Conservation (phyloP, 2,329 filamentous ascomycete species). For the Myotisia sp. region DNA sequence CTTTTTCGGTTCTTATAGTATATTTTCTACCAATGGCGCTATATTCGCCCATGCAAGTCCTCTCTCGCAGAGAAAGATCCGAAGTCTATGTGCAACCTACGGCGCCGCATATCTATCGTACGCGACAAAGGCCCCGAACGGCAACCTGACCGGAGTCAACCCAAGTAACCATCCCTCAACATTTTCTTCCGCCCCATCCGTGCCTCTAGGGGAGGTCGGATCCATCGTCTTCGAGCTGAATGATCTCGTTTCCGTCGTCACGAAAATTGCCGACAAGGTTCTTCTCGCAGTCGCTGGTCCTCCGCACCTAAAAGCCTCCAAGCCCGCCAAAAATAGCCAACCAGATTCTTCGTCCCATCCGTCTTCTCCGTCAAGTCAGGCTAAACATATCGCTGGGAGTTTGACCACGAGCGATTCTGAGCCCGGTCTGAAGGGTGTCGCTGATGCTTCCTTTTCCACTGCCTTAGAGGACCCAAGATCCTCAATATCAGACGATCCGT, state of each 20-base stretch:
- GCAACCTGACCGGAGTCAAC: conserved; percentile 31
- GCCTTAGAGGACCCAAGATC: conserved; percentile 6
- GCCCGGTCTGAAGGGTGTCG: conserved; percentile 5
- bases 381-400: background rate
- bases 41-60: conserved; percentile 31
- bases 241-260: conserved; percentile 28
- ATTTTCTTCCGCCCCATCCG: conserved; percentile 28
- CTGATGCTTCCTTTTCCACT: conserved; percentile 7
- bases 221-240: conserved; percentile 32
- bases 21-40: conserved; percentile 31
- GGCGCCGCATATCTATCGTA: conserved; percentile 32
- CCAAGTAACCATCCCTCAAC: conserved; percentile 30
- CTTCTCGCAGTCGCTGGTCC: conserved; percentile 30
- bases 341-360: background rate
- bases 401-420: conserved; percentile 13
- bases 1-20: conserved; percentile 21
- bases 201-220: conserved; percentile 29
- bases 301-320: conserved; percentile 6
- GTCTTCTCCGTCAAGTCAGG: background rate
- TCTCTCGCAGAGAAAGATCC: conserved; percentile 26
- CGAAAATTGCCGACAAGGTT: conserved; percentile 29
- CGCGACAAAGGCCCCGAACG: conserved; percentile 26
- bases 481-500: background rate
- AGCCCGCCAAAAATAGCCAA: background rate
- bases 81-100: conserved; percentile 30